A percentile compares a stretch with the other conserved stretches of the same genome.
These are phyloP conservation scores for Trichoderma erinaceum DNA, from an alignment of 495 filamentous ascomycete species.

Conservation along the genomic window DNA sequence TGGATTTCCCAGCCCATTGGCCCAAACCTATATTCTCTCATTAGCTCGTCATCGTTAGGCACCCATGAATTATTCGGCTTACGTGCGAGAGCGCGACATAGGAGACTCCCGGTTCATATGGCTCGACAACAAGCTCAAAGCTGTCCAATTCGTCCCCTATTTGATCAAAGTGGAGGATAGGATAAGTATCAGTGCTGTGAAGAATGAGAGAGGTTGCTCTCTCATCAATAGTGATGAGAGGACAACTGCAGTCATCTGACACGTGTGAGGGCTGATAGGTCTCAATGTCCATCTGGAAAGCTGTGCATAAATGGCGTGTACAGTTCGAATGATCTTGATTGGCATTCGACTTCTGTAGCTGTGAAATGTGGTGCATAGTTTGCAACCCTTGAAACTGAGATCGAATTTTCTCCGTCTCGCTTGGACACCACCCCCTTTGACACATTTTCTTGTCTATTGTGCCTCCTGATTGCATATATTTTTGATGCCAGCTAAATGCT, in stretches of 20 bases:
- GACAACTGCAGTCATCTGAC: background rate
- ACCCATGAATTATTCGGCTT: background rate
- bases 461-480: background rate
- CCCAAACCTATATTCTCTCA: background rate
- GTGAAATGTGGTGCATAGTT: background rate
- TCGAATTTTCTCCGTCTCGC: background rate
- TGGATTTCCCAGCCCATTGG: background rate
- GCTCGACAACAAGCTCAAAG: background rate
- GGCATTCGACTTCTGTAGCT: background rate
- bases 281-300: background rate
- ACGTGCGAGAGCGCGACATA: constrained; percentile 1
- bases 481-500: constrained; percentile 1
- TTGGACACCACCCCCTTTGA: background rate
- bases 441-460: background rate
- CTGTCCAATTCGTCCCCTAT: background rate
- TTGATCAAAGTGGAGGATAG: background rate
- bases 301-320: background rate
- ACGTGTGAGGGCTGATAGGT: background rate
- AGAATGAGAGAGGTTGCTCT: background rate
- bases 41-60: background rate
- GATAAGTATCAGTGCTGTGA: constrained; percentile 1
- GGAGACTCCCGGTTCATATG: background rate
- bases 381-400: constrained; percentile 1
- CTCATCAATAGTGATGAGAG: background rate
- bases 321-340: background rate